Evolutionary conservation across 176 grass and related monocot species (phyloP).

Genomic region (Calamus simplicifolius): DNA sequence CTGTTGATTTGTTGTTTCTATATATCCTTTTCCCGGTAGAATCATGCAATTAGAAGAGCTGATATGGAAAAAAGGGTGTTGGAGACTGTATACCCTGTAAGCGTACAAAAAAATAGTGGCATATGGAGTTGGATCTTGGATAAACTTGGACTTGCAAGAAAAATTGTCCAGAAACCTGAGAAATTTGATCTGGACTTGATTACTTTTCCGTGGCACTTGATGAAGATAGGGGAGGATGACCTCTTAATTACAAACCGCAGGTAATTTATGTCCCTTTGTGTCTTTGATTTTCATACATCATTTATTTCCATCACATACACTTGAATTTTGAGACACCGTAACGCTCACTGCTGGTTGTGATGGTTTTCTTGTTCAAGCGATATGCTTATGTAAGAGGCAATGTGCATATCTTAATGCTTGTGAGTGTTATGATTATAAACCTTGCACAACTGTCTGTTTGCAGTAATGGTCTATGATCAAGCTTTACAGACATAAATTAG

Average conservation of each 20-base stretch:
- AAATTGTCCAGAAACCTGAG: conserved; percentile 31
- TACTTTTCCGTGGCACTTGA: conserved; percentile 67
- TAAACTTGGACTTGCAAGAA: conserved; percentile 63
- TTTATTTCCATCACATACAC: too few relatives aligned
- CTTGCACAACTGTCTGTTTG: too few relatives aligned
- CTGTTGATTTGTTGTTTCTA: conserved; percentile 2
- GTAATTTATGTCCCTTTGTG: conserved; percentile 17
- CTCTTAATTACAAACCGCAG: conserved; percentile 54
- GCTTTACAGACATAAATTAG: too few relatives aligned
- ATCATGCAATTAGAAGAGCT: conserved; percentile 74
- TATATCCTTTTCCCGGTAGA: conserved; percentile 29
- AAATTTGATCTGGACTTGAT: conserved; percentile 34
- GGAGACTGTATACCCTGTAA: conserved; percentile 66
- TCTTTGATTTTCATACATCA: too few relatives aligned
- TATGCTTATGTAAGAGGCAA: too few relatives aligned
- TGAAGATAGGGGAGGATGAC: conserved; percentile 47
- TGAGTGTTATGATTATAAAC: too few relatives aligned
- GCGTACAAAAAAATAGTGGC: conserved; percentile 36
- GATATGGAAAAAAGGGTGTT: conserved; percentile 67
- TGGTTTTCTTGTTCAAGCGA: too few relatives aligned
- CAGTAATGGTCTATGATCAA: too few relatives aligned
- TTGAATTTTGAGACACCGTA: too few relatives aligned
- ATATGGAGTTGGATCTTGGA: conserved; percentile 74
- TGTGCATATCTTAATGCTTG: too few relatives aligned
- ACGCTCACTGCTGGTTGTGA: too few relatives aligned